Evolutionary conservation across 495 filamentous ascomycete species (phyloP).

Genomic region (Aspergillus sparsus): DNA sequence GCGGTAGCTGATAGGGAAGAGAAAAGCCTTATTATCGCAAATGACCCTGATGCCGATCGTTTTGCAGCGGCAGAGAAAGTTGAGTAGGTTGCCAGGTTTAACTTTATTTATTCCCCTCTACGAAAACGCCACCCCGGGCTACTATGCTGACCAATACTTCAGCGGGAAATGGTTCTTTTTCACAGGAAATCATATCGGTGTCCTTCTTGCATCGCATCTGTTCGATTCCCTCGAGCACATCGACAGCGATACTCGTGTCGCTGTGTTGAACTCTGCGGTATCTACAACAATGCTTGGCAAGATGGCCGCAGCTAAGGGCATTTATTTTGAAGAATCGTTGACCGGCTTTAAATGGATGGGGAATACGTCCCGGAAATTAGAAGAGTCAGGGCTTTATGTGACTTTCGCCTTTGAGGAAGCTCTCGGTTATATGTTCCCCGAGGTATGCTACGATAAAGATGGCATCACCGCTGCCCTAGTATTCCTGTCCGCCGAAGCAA

Average conservation of each 20-base stretch:
- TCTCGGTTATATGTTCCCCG: conserved; percentile 72
- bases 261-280: conserved; percentile 64
- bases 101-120: not conserved
- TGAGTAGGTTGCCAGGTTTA: conserved; percentile 29
- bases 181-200: conserved; percentile 69
- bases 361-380: conserved; percentile 46
- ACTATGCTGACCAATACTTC: not conserved
- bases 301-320: conserved; percentile 58
- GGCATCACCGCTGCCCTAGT: conserved; percentile 66
- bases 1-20: conserved; percentile 51
- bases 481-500: conserved; percentile 58
- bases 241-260: conserved; percentile 39
- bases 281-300: conserved; percentile 64
- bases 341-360: conserved; percentile 80
- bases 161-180: conserved; percentile 61
- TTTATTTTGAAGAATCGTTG: conserved; percentile 63
- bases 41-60: conserved; percentile 73
- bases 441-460: conserved; percentile 69
- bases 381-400: conserved; percentile 50
- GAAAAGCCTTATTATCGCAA: conserved; percentile 60
- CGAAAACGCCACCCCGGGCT: not conserved
- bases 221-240: conserved; percentile 46
- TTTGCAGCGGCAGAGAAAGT: conserved; percentile 67
- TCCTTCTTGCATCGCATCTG: conserved; percentile 60
- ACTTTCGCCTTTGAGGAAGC: conserved; percentile 73